Base-by-base conservation (phyloP, 768 basidiomycete species). In the Suillus placidus region DNA sequence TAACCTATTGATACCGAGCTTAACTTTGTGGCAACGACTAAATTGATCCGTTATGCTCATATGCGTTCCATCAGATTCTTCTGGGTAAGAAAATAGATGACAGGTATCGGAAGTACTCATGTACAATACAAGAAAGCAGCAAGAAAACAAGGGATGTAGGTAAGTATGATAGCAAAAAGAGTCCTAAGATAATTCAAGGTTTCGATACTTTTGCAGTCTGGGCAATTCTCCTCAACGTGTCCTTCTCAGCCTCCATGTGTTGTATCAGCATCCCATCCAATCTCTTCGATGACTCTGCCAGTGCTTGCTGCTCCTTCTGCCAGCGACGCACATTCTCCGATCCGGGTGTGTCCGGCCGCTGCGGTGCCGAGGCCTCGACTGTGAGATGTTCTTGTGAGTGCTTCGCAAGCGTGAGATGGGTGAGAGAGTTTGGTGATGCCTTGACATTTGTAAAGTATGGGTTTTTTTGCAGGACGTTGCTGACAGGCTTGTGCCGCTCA, bases 161-260 rank as follows among this genome's bases (percentile, higher is more conserved):
- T 54, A 60, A 35, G 12, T 26, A 58, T 9, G 45, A 52, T 58
- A 67, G 34, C 42, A 60, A 51, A 55, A 67, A 13, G 35, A 60
- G 57, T 60, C 13, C 37, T 60, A 60, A 40, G n/a, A 60, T 57
- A 58, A 37, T 32, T 75, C 70, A 77, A 70, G 68, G 43, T 47
- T 73, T 70, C 47, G 74, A 40, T 73, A 78, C 77, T 73, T 77
- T 77, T 68, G 76, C 76, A 67, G 78, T 82, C 70, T 73, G 77
- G 61, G 93, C 88, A 73, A 95, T 93, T 78, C 87, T 83, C 79
- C 85, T 90, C 71, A 95, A 82, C 40, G 86, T 88, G 72, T 93
- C 90, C 79, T 87, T 88, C 79, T 95, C 93, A 61, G 88, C 84
- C 78, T 91, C 90, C 81, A 94, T 90, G 74, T 95, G 93, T 74